Evolutionary conservation across 208 protist species (phyloP), one percentile per base, ranked within the genome.

Genomic region (Herpetomonas samuelpessoai): DNA sequence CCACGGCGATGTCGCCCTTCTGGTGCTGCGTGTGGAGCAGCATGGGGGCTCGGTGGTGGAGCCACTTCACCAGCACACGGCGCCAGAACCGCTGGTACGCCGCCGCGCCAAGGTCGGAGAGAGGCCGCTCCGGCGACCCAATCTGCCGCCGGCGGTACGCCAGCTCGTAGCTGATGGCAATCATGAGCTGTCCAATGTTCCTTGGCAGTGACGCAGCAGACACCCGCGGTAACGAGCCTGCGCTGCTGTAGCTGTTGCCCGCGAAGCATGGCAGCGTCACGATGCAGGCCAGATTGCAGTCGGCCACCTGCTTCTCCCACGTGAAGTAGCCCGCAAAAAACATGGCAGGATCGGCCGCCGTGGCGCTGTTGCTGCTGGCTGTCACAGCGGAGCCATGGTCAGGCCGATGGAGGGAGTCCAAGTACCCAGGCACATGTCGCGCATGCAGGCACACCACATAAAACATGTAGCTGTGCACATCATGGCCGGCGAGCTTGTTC

Each of bases 211-310:
- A 24, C 38, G 50, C 45, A 22, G 12, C 29, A 4, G 18, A 25
- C 4, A 14, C 22, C 2, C 3, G 31, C n/a, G 7, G 38, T 14
- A 24, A 27, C 2, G 3, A 2, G 27, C 38, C 9, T 16, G 9
- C 19, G 46, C 57, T 50, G 57, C 28, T 22, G 44, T 28, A 21
- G 45, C 16, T 31, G 22, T 19, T 55, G 48, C 57, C 76, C 21
- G 68, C 76, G 65, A 93, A 93, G 38, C 92, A 98, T n/a, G 99
- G 99, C 46, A 99, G 67, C 4, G 96, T 98, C 22, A 99, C 66
- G 67, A 99, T 99, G 81, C 99, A 99, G 4, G 98, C 98, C 0
- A 99, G 71, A 71, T 99, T 99, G 73, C 98, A 98, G 35, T 98
- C 93, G 18, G 88, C 69, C 16, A 95, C 79, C 14, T 90, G 93